phyloP scores from a whole-genome alignment of 345 rosid species.

The Dipteronia sinensis region DNA sequence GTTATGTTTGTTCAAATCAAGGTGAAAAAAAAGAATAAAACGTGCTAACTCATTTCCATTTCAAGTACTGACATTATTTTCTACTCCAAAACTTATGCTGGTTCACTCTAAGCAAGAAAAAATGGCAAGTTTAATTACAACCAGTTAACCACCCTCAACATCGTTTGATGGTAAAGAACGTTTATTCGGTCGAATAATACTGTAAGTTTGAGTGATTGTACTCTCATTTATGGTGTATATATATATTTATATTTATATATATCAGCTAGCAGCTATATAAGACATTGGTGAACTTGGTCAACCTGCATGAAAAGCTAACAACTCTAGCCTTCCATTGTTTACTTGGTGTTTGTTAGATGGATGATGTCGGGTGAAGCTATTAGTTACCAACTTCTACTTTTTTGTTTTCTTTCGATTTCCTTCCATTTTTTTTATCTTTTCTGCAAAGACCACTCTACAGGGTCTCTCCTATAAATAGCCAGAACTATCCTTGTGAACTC shows the following conservation, averaged over 20 bases:
- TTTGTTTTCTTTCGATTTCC: constrained; percentile 21
- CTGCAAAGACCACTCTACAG: constrained; percentile 20
- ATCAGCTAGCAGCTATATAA: too few species aligned
- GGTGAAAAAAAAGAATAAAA: too few species aligned
- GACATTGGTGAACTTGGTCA: constrained; percentile 27
- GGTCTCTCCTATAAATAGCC: constrained; percentile 41
- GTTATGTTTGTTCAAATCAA: too few species aligned
- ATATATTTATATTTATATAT: too few species aligned
- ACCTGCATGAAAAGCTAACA: constrained; percentile 32
- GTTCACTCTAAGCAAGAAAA: not conserved
- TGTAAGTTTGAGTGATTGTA: too few species aligned
- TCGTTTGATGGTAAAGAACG: too few species aligned
- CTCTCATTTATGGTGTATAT: too few species aligned
- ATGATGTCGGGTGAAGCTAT: constrained; percentile 11
- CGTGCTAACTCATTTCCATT: too few species aligned
- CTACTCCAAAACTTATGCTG: not conserved
- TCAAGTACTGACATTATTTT: too few species aligned
- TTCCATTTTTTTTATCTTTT: not conserved
- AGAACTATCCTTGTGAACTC: constrained; percentile 8
- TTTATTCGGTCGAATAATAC: too few species aligned
- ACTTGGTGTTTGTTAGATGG: not conserved
- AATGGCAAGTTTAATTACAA: too few species aligned
- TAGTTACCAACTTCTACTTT: constrained; percentile 46
- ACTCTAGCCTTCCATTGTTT: constrained; percentile 31
- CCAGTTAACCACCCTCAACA: too few species aligned